Conservation (phyloP, 306 rosid species). For the Luffa acutangula region DNA sequence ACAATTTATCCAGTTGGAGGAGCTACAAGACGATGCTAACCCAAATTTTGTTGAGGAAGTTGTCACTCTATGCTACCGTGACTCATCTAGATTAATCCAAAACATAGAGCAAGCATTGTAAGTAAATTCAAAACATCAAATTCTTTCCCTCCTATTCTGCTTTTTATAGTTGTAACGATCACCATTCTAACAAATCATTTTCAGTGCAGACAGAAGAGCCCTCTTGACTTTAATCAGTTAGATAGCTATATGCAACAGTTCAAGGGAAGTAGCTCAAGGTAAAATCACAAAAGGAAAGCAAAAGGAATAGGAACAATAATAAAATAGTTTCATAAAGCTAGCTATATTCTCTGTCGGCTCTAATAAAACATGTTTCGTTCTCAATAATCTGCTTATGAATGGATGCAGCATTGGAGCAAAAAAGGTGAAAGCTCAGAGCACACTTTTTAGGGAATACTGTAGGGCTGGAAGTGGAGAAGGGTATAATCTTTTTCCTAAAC, state of each 20-base stretch:
- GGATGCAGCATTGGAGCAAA: slow-evolving; percentile 83
- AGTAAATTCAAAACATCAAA: slow-evolving; percentile 6
- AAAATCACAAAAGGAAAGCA: background rate
- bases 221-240: slow-evolving; percentile 54
- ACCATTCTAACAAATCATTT: background rate
- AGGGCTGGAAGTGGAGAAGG: slow-evolving; percentile 63
- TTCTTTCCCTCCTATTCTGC: background rate
- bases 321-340: background rate
- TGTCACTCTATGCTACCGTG: slow-evolving; percentile 59
- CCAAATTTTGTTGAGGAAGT: slow-evolving; percentile 93
- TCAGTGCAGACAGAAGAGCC: slow-evolving; percentile 42
- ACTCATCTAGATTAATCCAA: slow-evolving; percentile 51
- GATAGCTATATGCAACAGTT: slow-evolving; percentile 72
- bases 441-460: slow-evolving; percentile 68
- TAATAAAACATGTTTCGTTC: background rate
- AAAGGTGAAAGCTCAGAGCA: slow-evolving; percentile 81
- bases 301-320: background rate
- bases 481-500: slow-evolving; percentile 23
- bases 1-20: slow-evolving; percentile 81
- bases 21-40: slow-evolving; percentile 70
- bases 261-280: slow-evolving; percentile 94
- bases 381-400: slow-evolving; percentile 4
- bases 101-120: slow-evolving; percentile 67
- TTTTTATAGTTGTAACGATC: background rate
- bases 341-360: background rate